Conservation (phyloP, 2,329 filamentous ascomycete genomes). For the Venturiaceae sp. region DNA sequence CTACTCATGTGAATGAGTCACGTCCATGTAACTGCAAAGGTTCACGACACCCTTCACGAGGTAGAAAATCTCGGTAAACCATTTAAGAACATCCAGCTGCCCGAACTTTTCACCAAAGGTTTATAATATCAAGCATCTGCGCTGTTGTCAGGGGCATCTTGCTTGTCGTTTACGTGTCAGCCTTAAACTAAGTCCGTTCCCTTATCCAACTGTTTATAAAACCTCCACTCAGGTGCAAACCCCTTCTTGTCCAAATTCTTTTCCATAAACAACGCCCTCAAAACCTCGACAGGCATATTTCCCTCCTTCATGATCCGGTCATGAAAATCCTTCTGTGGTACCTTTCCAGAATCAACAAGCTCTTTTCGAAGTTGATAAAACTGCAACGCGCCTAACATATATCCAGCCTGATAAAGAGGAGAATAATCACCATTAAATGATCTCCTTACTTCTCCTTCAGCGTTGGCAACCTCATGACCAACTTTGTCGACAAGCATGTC, state of each 20-base stretch:
- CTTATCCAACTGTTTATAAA: conserved; percentile 24
- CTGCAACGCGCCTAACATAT: conserved; percentile 32
- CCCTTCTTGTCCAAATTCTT: conserved; percentile 29
- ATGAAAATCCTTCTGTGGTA: conserved; percentile 46
- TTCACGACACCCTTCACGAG: no score
- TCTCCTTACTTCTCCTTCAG: conserved; percentile 50
- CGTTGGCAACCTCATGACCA: conserved; percentile 49
- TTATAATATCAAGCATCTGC: no score
- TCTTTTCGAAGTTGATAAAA: conserved; percentile 42
- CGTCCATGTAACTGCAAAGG: no score
- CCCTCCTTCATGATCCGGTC: conserved; percentile 42
- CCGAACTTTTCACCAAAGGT: no score
- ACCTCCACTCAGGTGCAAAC: conserved; percentile 41
- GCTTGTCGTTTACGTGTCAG: no score
- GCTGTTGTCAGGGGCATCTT: no score
- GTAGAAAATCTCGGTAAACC: no score
- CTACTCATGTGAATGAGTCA: no score
- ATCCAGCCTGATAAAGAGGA: conserved; percentile 43
- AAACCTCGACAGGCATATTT: conserved; percentile 45
- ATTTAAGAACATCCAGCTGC: no score
- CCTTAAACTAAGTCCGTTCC: no score
- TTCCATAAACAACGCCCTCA: conserved; percentile 38
- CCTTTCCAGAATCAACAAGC: conserved; percentile 26
- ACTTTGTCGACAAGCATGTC: conserved; percentile 47
- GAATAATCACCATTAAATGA: conserved; percentile 47